Base-by-base conservation (phyloP, 768 basidiomycete genomes). In the Cantharellus anzutake region DNA sequence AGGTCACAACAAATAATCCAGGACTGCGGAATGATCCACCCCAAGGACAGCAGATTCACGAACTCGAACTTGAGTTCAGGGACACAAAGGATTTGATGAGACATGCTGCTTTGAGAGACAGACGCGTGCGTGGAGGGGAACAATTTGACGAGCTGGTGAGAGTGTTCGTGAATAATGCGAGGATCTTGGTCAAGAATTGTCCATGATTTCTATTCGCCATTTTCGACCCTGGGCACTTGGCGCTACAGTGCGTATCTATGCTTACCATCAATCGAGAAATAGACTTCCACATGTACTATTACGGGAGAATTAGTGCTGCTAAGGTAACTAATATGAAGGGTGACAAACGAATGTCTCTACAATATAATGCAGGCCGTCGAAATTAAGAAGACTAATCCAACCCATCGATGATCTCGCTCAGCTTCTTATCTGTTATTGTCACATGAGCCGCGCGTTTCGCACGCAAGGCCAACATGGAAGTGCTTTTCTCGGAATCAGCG, bases 81-180 rank as follows among this genome's bases (percentile, higher is more conserved):
- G 78, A 89, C 40, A 75, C 91, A 16, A 76, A 78, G 3, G 73
- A 85, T 48, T 71, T 99, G 14, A 70, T 93, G 16, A 74, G 80
- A 4, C 79, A 84, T 7, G 91, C 86, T 0, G 72, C 75, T 51
- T 82, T 81, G 67, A 79, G 86, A 16, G 55, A 76, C 72, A 29
- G 20, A 29, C 20, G 20, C 20, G 20, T 29, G 20, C 62, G 75
- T 70, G 61, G 70, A 77, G 38, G 83, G 84, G 68, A 72, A 72
- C 65, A 89, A 86, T 98, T 92, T 68, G 89, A 97, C 68, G 88
- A 96, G 67, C 79, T 96, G 61, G 81, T 99, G 51, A 81, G 87
- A 53, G 88, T 86, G 11, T 87, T 96, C 64, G 82, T 99, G 56
- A 96, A 97, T 67, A 93, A 96, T 64, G 81, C 88, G 2, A 77